Base-by-base conservation (phyloP, 2,329 filamentous ascomycete genomes). In the Aspergillus sp. region DNA sequence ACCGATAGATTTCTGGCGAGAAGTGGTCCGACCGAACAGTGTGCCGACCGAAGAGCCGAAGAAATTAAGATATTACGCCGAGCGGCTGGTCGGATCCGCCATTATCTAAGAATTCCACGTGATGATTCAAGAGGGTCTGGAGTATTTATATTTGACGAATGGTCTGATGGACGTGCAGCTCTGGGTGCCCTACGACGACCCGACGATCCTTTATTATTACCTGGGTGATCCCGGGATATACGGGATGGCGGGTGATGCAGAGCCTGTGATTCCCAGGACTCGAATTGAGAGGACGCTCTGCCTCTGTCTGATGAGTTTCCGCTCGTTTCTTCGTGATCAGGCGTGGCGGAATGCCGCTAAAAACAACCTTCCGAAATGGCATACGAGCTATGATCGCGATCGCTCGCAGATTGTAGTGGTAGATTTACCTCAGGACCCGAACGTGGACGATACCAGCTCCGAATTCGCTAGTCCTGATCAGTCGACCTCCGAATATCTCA, bases 41-140 rank as follows among this genome's bases (percentile, higher is more conserved):
- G 41, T 60, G n/a, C 58, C 57, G 2, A 56, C 40, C 1, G 50
- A 53, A 9, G 49, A 54, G 21, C 25, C 34, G 3, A 52, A 55
- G 46, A 64, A 61, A 50, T 53, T 60, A 29, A 58, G n/a, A 29
- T 62, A 65, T 38, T 61, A 67, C 51, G 61, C 64, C 4, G 54
- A 45, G 34, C 47, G 48, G 31, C 54, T 68, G 7, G 48, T 52
- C 7, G 55, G 58, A 0, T 64, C 62, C 1, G 62, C 58, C 5
- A 21, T 68, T 2, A 57, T 58, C 5, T 59, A 69, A 41, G 56
- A 64, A 53, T 71, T 45, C n/a, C 58, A 69, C 56, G 56, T 66
- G 2, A 69, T 68, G 60, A 64, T 68, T 34, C 47, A 67, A 47
- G 56, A 66, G 50, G 59, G 64, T 4, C 53, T 67, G 3, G 59